A percentile compares a stretch with the other conserved stretches of the same genome.
These are phyloP conservation scores for Plantago ovata DNA, from an alignment of 257 asterid genomes.

Conservation along the genomic window DNA sequence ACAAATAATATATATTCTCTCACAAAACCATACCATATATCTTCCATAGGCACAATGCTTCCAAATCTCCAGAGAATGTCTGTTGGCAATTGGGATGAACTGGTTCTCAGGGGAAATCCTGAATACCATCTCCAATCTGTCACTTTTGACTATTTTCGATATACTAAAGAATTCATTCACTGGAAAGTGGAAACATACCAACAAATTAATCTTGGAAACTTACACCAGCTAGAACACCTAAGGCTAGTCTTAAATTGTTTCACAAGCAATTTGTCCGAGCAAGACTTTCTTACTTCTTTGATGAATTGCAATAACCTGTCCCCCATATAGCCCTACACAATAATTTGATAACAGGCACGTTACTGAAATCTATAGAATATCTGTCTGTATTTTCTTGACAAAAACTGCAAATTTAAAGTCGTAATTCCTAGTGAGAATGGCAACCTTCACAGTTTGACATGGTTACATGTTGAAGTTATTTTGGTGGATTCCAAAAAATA, in stretches of 20 bases:
- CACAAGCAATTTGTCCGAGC: too few relatives aligned
- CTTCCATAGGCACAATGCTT: slow-evolving; percentile 10
- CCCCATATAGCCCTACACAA: too few relatives aligned
- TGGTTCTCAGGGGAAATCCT: slow-evolving; percentile 22
- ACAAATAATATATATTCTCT: neutral
- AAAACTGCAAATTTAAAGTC: too few relatives aligned
- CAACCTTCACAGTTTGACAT: slow-evolving; percentile 10
- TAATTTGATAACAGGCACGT: too few relatives aligned
- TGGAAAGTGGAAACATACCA: slow-evolving; percentile 26
- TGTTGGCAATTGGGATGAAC: slow-evolving; percentile 7
- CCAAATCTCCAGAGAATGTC: slow-evolving; percentile 17
- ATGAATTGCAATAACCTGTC: too few relatives aligned
- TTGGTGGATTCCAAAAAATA: too few relatives aligned
- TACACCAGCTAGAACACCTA: too few relatives aligned
- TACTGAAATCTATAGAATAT: too few relatives aligned
- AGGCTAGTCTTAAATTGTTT: too few relatives aligned
- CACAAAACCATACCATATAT: slow-evolving; percentile 16
- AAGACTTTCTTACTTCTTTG: too few relatives aligned
- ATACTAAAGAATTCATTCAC: slow-evolving; percentile 8
- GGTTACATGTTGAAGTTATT: neutral
- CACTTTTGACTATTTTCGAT: slow-evolving; percentile 4
- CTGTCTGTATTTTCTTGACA: too few relatives aligned
- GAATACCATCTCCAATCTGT: slow-evolving; percentile 18
- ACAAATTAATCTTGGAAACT: slow-evolving; percentile 14
- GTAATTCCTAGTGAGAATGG: slow-evolving; percentile 16